Evolutionary conservation across 129 eudicot genomes (phyloP), one percentile per base, ranked within the genome.

Genomic region (Lonicera japonica): DNA sequence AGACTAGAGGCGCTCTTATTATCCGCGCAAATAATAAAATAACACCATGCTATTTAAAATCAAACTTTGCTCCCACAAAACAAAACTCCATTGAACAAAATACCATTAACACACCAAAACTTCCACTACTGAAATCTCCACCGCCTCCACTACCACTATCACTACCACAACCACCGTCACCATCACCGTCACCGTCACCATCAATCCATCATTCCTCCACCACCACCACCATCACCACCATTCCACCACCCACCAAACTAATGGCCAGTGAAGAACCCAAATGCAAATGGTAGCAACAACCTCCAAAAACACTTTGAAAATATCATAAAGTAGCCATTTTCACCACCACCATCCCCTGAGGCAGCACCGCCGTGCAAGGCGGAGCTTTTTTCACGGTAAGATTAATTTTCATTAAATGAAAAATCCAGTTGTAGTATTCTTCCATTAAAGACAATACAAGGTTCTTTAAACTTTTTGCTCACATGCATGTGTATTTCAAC

Each of bases 401-500:
- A 15, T 4, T 23, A 6, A 38, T 6, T 29, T 6, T 6, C 36
- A 29, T 29, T 29, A 29, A 29, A 29, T 29, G 36, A 29, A 2
- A 29, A 29, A 29, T 6, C 36, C 19, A 25, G 46, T 58, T 58
- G 25, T 8, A 2, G 13, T 43, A 43, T 11, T 8, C 50, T 14
- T 8, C 50, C 50, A 43, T 43, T 43, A 14, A 43, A 1, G 36
- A 43, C 50, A 43, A 43, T 43, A 43, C 13, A 14, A 43, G 13
- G 50, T 1, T 43, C 13, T 11, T 10, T 43, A 43, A 43, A 4
- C 13, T 43, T 53, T 67, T 70, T 46, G 66, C 75, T 80, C 87
- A 80, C 87, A 75, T 84, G 92, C 84, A 80, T 80, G 72, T 73
- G 60, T 63, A 69, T 67, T 64, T 72, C 58, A 66, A 63, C 80